Evolutionary conservation across 2,329 filamentous ascomycete genomes (phyloP).

Genomic region (Fulvia fulva): DNA sequence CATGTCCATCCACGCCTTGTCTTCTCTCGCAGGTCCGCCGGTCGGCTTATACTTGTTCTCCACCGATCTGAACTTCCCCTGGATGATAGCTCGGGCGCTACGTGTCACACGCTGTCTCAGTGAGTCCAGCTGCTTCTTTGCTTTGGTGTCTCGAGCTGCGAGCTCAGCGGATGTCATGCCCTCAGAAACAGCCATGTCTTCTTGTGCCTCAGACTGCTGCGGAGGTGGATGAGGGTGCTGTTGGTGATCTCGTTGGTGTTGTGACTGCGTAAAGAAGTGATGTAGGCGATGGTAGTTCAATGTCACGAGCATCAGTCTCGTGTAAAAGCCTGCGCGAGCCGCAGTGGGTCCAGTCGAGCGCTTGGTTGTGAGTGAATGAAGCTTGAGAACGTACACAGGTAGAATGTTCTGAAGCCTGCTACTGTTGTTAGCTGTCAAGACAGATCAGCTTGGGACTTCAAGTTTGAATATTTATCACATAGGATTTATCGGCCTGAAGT

Average conservation of each 20-base stretch:
- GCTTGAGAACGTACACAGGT: neutral
- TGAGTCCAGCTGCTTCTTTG: neutral
- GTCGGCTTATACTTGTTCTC: neutral
- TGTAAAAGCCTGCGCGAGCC: neutral
- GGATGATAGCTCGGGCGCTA: neutral
- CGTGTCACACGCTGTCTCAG: neutral
- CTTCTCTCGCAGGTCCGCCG: neutral
- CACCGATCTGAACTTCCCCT: neutral
- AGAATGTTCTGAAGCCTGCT: neutral
- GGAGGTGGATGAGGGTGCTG: neutral
- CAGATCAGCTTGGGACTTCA: no score
- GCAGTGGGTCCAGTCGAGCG: neutral
- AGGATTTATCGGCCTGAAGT: no score
- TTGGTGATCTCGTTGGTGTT: neutral
- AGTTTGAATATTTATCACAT: no score
- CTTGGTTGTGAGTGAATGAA: neutral
- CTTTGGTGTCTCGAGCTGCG: neutral
- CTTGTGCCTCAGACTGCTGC: neutral
- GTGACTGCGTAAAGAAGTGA: neutral
- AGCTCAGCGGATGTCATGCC: neutral
- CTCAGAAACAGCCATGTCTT: neutral
- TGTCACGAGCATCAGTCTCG: neutral
- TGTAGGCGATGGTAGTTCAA: neutral
- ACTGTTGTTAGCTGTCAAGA: neutral
- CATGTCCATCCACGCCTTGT: neutral